Evolutionary conservation across 306 rosid genomes (phyloP).

Genomic region (Fagus sylvatica): DNA sequence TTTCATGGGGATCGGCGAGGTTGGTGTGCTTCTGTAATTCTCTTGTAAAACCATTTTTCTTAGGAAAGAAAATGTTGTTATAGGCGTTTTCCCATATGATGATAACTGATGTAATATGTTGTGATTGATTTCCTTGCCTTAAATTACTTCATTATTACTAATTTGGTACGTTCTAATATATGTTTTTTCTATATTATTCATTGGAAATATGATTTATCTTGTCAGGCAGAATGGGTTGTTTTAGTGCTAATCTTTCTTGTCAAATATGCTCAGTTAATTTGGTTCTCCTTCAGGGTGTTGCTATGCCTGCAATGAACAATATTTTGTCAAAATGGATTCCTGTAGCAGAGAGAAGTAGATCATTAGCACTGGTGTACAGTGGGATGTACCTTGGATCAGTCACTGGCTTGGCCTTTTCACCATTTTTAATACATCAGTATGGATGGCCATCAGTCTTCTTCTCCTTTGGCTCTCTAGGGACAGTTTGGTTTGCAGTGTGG

Average conservation of each 20-base stretch:
- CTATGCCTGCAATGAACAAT: conserved; percentile 99
- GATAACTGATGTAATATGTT: not conserved
- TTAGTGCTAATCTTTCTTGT: not conserved
- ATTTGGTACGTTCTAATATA: conserved; percentile 5
- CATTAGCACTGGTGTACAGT: conserved; percentile 91
- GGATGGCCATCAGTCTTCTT: conserved; percentile 99
- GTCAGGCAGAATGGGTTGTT: not conserved
- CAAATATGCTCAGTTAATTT: conserved; percentile 29
- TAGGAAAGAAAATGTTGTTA: not conserved
- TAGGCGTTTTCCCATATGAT: not conserved
- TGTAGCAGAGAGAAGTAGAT: conserved; percentile 94
- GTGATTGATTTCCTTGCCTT: not conserved
- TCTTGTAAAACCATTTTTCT: not conserved
- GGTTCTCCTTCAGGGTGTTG: conserved; percentile 72
- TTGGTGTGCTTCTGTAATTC: conserved; percentile 41
- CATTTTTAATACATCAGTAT: conserved; percentile 76
- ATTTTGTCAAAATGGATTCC: conserved; percentile 97
- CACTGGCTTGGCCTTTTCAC: conserved; percentile 96
- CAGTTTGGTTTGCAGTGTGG: conserved; percentile 84
- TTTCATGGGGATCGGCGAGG: conserved; percentile 99
- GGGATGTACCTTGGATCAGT: conserved; percentile 99
- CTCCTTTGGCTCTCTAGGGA: conserved; percentile 96
- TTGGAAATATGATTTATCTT: conserved; percentile 21
- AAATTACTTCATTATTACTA: not conserved
- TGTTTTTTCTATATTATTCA: conserved; percentile 12